These are phyloP conservation scores for Lecanicillium sp. DNA, from an alignment of 2,329 filamentous ascomycete species.

Conservation along the genomic window DNA sequence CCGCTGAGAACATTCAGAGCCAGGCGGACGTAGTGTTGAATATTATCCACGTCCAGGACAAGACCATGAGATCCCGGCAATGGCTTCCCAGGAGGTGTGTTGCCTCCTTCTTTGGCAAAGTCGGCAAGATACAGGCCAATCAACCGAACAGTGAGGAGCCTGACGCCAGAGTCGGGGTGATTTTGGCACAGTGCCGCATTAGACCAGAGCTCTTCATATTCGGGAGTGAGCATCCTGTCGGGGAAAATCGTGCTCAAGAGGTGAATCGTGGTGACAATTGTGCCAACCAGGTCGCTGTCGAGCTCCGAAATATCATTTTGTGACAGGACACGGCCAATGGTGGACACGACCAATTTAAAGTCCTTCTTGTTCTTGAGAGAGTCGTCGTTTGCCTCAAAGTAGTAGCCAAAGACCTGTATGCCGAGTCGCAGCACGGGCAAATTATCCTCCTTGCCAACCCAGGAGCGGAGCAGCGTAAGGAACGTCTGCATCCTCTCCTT, in stretches of 20 bases:
- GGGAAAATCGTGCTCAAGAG: constrained; percentile 63
- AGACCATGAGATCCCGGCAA: constrained; percentile 66
- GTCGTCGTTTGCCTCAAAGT: constrained; percentile 63
- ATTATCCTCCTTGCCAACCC: constrained; percentile 71
- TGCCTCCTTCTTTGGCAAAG: constrained; percentile 54
- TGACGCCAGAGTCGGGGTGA: constrained; percentile 66
- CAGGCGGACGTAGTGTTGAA: constrained; percentile 50
- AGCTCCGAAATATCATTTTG: constrained; percentile 43
- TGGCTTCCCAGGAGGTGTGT: constrained; percentile 44
- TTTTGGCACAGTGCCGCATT: constrained; percentile 61
- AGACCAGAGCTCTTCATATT: constrained; percentile 61
- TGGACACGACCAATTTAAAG: constrained; percentile 52
- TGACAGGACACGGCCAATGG: constrained; percentile 44
- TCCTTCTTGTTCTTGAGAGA: constrained; percentile 58
- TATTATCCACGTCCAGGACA: constrained; percentile 53
- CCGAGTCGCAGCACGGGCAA: constrained; percentile 62
- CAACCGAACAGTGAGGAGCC: constrained; percentile 67
- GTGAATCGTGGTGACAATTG: constrained; percentile 60
- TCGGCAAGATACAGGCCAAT: constrained; percentile 73
- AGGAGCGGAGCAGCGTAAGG: constrained; percentile 61
- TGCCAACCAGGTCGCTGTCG: constrained; percentile 68
- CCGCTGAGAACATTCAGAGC: constrained; percentile 50
- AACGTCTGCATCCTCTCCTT: constrained; percentile 65
- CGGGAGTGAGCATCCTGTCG: constrained; percentile 50
- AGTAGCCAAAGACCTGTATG: constrained; percentile 74